Evolutionary conservation across 169 alveolate genomes (phyloP).

Genomic region (Eimeria necatrix): DNA sequence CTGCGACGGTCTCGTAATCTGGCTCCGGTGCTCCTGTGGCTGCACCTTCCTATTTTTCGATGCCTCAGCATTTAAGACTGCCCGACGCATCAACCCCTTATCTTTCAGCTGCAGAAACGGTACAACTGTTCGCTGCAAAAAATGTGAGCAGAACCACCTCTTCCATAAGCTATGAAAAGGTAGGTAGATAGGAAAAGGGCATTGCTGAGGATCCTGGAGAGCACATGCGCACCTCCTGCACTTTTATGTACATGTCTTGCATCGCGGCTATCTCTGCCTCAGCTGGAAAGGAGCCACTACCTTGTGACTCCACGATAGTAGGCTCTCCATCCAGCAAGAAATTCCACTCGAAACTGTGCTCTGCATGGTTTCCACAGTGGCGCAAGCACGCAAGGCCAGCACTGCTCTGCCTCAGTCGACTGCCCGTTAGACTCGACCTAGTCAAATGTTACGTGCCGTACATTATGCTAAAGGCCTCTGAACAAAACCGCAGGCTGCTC

Average conservation of each 20-base stretch:
- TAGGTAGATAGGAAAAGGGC: not conserved
- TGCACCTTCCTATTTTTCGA: constrained; percentile 67
- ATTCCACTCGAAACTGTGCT: constrained; percentile 78
- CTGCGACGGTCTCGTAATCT: constrained; percentile 53
- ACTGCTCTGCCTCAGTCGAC: not conserved
- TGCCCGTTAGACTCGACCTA: too few species aligned
- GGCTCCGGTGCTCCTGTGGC: constrained; percentile 70
- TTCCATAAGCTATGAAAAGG: not conserved
- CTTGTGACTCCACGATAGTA: constrained; percentile 63
- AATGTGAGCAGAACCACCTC: not conserved
- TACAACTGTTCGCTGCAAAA: not conserved
- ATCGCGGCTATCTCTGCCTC: constrained; percentile 81
- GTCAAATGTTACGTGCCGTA: too few species aligned
- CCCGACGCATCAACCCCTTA: constrained; percentile 58
- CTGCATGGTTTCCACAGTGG: constrained; percentile 28
- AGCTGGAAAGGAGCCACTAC: constrained; percentile 48
- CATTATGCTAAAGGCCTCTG: not conserved
- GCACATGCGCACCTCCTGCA: constrained; percentile 67
- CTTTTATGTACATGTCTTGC: constrained; percentile 80
- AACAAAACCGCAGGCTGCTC: not conserved
- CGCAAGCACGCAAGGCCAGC: constrained; percentile 1
- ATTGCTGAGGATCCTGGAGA: not conserved
- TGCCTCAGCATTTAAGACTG: constrained; percentile 68
- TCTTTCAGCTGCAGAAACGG: constrained; percentile 48
- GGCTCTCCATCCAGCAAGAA: constrained; percentile 72